Conservation (phyloP, 208 protist species). For the Leishmania lainsoni region DNA sequence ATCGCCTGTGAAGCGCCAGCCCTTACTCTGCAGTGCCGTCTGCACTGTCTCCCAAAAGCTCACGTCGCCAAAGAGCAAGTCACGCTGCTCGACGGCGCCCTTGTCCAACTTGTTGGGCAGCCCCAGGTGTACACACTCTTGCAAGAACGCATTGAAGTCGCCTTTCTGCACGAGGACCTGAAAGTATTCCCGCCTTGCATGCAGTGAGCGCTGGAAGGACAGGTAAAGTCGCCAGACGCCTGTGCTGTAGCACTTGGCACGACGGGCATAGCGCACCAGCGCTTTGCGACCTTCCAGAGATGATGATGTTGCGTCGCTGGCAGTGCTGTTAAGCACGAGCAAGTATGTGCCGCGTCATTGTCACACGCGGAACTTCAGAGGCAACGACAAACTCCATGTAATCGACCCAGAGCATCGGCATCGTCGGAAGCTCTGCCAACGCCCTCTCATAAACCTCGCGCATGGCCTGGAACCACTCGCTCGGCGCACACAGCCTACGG, state of each 20-base stretch:
- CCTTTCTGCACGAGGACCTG: slow-evolving; percentile 53
- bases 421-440: slow-evolving; percentile 65
- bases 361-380: slow-evolving; percentile 50
- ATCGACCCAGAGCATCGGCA: slow-evolving; percentile 74
- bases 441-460: slow-evolving; percentile 77
- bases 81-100: slow-evolving; percentile 12
- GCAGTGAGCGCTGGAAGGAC: slow-evolving; percentile 51
- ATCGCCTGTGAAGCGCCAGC: slow-evolving; percentile 51
- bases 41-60: slow-evolving; percentile 72
- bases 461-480: slow-evolving; percentile 73
- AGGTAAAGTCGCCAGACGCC: slow-evolving; percentile 65
- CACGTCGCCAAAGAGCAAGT: slow-evolving; percentile 42
- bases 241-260: slow-evolving; percentile 58
- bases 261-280: slow-evolving; percentile 43
- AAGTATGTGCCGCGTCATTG: slow-evolving; percentile 66
- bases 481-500: slow-evolving; percentile 37
- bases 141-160: slow-evolving; percentile 50
- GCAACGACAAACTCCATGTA: slow-evolving; percentile 76
- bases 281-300: slow-evolving; percentile 65
- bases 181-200: slow-evolving; percentile 66
- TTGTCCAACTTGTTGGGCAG: slow-evolving; percentile 10
- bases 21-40: slow-evolving; percentile 49
- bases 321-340: slow-evolving; percentile 51
- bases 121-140: slow-evolving; percentile 53
- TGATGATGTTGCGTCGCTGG: slow-evolving; percentile 80